Base-by-base conservation (phyloP, 306 rosid species). In the Medicago truncatula region DNA sequence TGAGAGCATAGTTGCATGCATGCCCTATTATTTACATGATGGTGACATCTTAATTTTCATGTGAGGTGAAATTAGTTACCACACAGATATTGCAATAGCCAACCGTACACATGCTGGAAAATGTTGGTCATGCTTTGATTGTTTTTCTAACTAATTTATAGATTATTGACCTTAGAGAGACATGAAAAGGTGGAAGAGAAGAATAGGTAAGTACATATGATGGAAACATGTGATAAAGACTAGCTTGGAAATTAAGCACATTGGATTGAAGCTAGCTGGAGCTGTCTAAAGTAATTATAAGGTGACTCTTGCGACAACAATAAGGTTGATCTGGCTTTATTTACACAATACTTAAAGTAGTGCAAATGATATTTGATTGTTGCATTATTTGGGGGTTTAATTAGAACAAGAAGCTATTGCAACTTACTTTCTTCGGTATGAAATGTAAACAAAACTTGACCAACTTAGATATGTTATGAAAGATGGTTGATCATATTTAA, bases 171-270 rank as follows among this genome's bases (percentile, higher is more conserved):
- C 56, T 21, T 43, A 67, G 40, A 67, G 38, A 3, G 6, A 43
- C 36, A 66, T 11, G 71, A 66, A 43, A 66, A 43, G 54, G 54
- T 66, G 2, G 14, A 41, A 18, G 17, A 18, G 36, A 66, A 41
- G 12, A 66, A 66, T 25, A 67, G 54, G 36, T 34, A 63, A 39
- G 65, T 65, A 39, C 20, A 63, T 16, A 39, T 43, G 71, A 67
- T 18, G 28, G 11, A 65, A 65, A 40, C 52, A 65, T 43, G 16
- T 40, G 71, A 65, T 10, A 67, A 17, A 67, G 38, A 67, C 54
- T 67, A 18, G 66, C 3, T 43, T 0, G 54, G 36, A 40, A 21
- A 66, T n/a, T n/a, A n/a, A n/a, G n/a, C n/a, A n/a, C n/a, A n/a
- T n/a, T n/a, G n/a, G n/a, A n/a, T n/a, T n/a, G n/a, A n/a, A n/a